A percentile compares a stretch with the other conserved stretches of the same genome.
Evolutionary conservation across 495 filamentous ascomycete species (phyloP).

Genomic region (Lineolata rhizophorae): DNA sequence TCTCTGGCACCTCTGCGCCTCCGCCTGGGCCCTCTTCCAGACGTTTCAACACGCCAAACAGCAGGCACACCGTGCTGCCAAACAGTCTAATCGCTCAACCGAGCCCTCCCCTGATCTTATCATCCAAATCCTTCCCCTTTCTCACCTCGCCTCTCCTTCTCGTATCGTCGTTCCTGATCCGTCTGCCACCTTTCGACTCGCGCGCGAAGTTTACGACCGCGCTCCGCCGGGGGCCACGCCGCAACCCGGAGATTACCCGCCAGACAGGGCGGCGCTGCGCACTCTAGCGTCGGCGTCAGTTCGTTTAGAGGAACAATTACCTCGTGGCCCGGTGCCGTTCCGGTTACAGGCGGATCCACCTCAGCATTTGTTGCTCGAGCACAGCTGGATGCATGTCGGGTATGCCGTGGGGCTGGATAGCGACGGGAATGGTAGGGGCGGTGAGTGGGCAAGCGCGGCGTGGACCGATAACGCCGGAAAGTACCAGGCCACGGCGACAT

Average conservation of each 20-base stretch:
- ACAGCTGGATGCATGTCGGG: constrained; percentile 66
- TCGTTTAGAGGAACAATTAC: constrained; percentile 47
- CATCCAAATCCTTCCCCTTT: constrained; percentile 60
- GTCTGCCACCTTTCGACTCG: constrained; percentile 42
- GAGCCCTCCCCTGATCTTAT: constrained; percentile 35
- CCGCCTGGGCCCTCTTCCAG: constrained; percentile 56
- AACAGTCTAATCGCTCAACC: constrained; percentile 14
- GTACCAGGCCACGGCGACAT: constrained; percentile 56
- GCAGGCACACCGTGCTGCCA: constrained; percentile 15
- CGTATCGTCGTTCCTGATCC: constrained; percentile 45
- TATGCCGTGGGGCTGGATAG: too few species aligned
- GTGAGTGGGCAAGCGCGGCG: constrained; percentile 81
- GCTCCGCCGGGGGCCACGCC: constrained; percentile 31
- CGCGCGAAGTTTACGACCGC: constrained; percentile 72
- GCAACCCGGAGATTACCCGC: constrained; percentile 18
- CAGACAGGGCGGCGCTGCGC: constrained; percentile 16
- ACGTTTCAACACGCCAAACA: constrained; percentile 34
- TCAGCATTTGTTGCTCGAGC: constrained; percentile 58
- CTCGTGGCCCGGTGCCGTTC: constrained; percentile 60
- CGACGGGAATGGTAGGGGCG: too few species aligned
- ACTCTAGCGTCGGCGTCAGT: constrained; percentile 43
- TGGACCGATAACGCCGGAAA: constrained; percentile 76
- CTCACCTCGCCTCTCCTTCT: constrained; percentile 42
- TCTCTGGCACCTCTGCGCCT: constrained; percentile 54
- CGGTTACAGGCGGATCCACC: constrained; percentile 43